Evolutionary conservation across 352 stramenopile species (phyloP).

Genomic region (Phytophthora citrophthora): DNA sequence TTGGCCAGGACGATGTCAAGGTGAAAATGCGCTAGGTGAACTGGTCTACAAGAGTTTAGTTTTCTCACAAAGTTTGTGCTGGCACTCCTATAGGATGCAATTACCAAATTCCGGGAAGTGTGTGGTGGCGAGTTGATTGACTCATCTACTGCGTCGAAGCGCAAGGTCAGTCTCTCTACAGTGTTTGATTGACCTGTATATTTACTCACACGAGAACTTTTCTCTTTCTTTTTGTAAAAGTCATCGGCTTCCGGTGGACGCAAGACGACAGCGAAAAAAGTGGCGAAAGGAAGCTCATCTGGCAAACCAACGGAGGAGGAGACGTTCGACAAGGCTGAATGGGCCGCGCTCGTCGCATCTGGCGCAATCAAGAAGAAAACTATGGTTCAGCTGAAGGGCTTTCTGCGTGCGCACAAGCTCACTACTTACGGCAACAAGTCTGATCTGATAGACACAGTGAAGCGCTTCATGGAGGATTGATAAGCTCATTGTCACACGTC

Average conservation of each 20-base stretch:
- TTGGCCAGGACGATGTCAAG: constrained; percentile 71
- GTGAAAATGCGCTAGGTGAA: constrained; percentile 22
- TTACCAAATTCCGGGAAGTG: constrained; percentile 49
- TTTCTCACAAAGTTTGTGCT: not conserved
- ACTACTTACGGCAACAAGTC: constrained; percentile 59
- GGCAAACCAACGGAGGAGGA: constrained; percentile 39
- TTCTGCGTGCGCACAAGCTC: constrained; percentile 59
- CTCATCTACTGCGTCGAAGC: constrained; percentile 50
- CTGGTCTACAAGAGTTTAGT: not conserved
- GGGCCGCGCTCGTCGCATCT: constrained; percentile 49
- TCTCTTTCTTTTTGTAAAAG: constrained; percentile 15
- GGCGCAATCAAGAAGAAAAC: constrained; percentile 78
- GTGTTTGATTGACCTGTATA: not conserved
- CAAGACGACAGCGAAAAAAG: constrained; percentile 52
- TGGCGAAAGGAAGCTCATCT: constrained; percentile 26
- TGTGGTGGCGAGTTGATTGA: constrained; percentile 64
- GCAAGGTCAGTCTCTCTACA: constrained; percentile 40
- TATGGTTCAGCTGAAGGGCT: constrained; percentile 70
- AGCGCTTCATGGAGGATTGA: constrained; percentile 51
- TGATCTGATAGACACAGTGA: constrained; percentile 63
- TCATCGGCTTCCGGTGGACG: constrained; percentile 27
- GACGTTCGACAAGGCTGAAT: constrained; percentile 56
- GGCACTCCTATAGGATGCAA: constrained; percentile 39
- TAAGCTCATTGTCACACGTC: constrained; percentile 12
- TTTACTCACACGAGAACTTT: not conserved